These are phyloP conservation scores for Salvia sclarea DNA, from an alignment of 305 asterid genomes.

Conservation along the genomic window DNA sequence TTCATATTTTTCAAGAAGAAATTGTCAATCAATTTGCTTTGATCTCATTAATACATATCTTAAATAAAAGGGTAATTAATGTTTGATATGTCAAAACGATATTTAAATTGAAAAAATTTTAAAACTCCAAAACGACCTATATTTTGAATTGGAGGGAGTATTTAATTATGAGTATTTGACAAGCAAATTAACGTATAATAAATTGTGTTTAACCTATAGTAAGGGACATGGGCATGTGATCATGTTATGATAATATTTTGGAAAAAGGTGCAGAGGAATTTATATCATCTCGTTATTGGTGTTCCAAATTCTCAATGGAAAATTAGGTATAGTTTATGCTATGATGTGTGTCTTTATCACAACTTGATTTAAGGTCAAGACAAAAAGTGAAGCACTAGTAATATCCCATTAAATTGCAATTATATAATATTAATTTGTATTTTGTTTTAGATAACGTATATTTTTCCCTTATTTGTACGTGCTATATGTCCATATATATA, in stretches of 20 bases:
- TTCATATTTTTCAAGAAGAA: too few relatives aligned
- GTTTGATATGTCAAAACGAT: too few relatives aligned
- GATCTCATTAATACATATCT: too few relatives aligned
- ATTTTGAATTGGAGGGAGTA: too few relatives aligned
- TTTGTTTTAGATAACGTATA: neutral
- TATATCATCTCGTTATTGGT: conserved; percentile 24
- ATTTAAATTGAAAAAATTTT: too few relatives aligned
- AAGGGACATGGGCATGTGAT: conserved; percentile 28
- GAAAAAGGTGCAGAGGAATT: conserved; percentile 11
- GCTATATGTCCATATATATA: neutral
- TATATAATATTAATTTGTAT: neutral
- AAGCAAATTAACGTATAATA: too few relatives aligned
- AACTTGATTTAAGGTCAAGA: neutral
- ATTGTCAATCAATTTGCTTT: too few relatives aligned
- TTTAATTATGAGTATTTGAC: too few relatives aligned
- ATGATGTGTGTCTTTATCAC: conserved; percentile 8
- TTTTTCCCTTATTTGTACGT: neutral
- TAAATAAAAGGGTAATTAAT: too few relatives aligned
- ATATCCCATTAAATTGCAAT: neutral
- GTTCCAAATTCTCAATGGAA: neutral
- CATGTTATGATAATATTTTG: neutral
- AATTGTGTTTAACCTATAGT: neutral
- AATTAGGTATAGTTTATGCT: neutral
- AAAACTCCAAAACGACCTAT: too few relatives aligned
- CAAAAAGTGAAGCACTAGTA: neutral